Percentiles rank a stretch among this genome's conserved stretches.
Conservation (phyloP, 352 stramenopile genomes). For the Phytophthora pistaciae region DNA sequence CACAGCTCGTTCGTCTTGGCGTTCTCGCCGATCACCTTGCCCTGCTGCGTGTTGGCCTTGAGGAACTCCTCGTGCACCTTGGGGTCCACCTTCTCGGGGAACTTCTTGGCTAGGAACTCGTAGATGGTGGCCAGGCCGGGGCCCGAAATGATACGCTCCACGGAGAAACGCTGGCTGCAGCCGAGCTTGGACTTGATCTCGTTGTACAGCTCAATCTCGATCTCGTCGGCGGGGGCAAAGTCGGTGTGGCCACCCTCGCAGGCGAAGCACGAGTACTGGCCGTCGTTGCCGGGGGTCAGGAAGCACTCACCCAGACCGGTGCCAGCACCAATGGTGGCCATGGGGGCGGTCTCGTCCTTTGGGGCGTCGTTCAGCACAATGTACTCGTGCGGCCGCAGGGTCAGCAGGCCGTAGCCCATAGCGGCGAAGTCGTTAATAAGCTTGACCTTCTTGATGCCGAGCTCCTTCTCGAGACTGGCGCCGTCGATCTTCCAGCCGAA, state of each 20-base stretch:
- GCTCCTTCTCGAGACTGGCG: slow-evolving; percentile 64
- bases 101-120: slow-evolving; percentile 94
- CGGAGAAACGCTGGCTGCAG: slow-evolving; percentile 87
- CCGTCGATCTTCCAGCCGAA: slow-evolving; percentile 91
- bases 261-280: slow-evolving; percentile 91
- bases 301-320: slow-evolving; percentile 97
- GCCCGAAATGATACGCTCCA: slow-evolving; percentile 95
- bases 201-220: slow-evolving; percentile 87
- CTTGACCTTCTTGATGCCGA: slow-evolving; percentile 87
- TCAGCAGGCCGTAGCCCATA: slow-evolving; percentile 97
- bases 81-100: slow-evolving; percentile 82
- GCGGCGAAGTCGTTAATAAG: slow-evolving; percentile 98
- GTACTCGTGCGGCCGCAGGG: slow-evolving; percentile 92
- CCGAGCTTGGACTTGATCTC: slow-evolving; percentile 77
- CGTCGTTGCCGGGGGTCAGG: slow-evolving; percentile 85
- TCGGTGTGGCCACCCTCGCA: slow-evolving; percentile 95
- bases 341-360: slow-evolving; percentile 80
- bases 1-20: slow-evolving; percentile 84
- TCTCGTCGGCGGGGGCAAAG: slow-evolving; percentile 89
- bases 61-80: slow-evolving; percentile 74
- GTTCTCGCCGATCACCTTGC: slow-evolving; percentile 87
- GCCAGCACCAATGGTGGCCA: slow-evolving; percentile 95
- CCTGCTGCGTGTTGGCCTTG: slow-evolving; percentile 59
- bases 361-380: slow-evolving; percentile 84
- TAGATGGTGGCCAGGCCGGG: slow-evolving; percentile 95